These are phyloP conservation scores for Thecaphora thlaspeos DNA, from an alignment of 1,284 basidiomycete species.

Conservation along the genomic window DNA sequence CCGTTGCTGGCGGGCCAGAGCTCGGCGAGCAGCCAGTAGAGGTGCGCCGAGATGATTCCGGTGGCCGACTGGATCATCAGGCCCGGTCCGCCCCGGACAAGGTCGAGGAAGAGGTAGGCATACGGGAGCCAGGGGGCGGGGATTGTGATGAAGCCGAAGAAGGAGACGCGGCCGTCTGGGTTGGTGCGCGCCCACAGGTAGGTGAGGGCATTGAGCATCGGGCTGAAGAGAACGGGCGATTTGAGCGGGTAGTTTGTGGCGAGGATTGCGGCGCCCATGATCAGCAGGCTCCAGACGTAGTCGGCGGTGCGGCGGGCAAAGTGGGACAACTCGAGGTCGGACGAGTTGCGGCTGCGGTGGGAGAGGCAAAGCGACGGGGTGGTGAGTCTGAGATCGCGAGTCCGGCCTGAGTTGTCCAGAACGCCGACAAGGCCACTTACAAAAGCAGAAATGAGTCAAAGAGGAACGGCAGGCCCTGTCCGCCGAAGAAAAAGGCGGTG, in stretches of 20 bases:
- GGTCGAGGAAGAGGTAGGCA: slow-evolving; percentile 70
- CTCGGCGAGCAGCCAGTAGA: slow-evolving; percentile 59
- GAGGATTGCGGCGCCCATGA: slow-evolving; percentile 40
- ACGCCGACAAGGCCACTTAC: slow-evolving; percentile 9
- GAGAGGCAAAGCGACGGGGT: not conserved
- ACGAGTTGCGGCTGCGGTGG: slow-evolving; percentile 22
- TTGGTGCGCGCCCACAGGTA: slow-evolving; percentile 45
- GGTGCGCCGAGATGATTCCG: slow-evolving; percentile 73
- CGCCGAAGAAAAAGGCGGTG: slow-evolving; percentile 75
- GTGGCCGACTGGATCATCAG: slow-evolving; percentile 67
- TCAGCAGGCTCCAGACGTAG: slow-evolving; percentile 44
- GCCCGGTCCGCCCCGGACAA: slow-evolving; percentile 67
- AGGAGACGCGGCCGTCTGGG: slow-evolving; percentile 22
- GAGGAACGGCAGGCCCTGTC: slow-evolving; percentile 39
- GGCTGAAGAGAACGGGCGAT: slow-evolving; percentile 66
- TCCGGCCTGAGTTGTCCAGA: too few relatives aligned
- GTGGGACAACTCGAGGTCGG: slow-evolving; percentile 40
- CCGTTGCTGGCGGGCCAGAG: slow-evolving; percentile 15
- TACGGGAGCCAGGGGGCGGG: slow-evolving; percentile 71
- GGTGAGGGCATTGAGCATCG: slow-evolving; percentile 68
- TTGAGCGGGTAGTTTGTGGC: slow-evolving; percentile 69
- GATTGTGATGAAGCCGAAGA: slow-evolving; percentile 47
- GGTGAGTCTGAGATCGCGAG: not conserved
- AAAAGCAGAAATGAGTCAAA: slow-evolving; percentile 48
- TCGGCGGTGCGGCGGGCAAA: slow-evolving; percentile 44